Conservation (phyloP, 1,139 yeast species). For the Yamadazyma sp. region DNA sequence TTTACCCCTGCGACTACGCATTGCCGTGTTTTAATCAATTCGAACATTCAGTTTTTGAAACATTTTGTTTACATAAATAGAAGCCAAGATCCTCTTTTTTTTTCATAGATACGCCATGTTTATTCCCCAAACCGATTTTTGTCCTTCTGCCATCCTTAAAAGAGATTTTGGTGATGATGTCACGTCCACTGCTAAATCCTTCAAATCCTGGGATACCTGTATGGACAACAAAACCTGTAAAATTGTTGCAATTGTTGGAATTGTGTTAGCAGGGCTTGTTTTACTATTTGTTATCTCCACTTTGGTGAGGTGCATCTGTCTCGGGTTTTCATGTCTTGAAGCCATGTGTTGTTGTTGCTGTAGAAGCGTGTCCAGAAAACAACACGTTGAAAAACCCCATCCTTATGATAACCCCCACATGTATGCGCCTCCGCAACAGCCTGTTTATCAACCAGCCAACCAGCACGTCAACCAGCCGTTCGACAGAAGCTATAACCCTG, state of each 20-base stretch:
- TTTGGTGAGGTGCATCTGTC: slow-evolving; percentile 43
- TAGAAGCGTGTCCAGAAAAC: slow-evolving; percentile 23
- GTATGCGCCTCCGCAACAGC: slow-evolving; percentile 33
- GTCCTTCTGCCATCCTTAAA: slow-evolving; percentile 12
- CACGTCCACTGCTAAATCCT: slow-evolving; percentile 52
- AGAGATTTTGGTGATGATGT: slow-evolving; percentile 18
- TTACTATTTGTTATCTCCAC: slow-evolving; percentile 45
- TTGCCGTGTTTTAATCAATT: background rate
- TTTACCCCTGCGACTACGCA: background rate
- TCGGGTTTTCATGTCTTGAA: slow-evolving; percentile 44
- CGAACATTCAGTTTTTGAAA: slow-evolving; percentile 1
- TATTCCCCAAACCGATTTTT: slow-evolving; percentile 12
- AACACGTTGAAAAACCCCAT: slow-evolving; percentile 15
- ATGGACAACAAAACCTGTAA: slow-evolving; percentile 77
- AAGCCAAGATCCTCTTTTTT: background rate
- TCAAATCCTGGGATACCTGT: slow-evolving; percentile 73
- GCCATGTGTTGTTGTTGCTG: slow-evolving; percentile 51
- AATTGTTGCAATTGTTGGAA: slow-evolving; percentile 74
- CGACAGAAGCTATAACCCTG: background rate
- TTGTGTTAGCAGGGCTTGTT: slow-evolving; percentile 53
- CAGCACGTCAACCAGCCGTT: slow-evolving; percentile 4
- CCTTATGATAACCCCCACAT: slow-evolving; percentile 37
- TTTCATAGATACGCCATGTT: slow-evolving; percentile 10
- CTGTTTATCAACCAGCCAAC: slow-evolving; percentile 11
- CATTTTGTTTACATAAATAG: background rate